Evolutionary conservation across 768 basidiomycete genomes (phyloP).

Genomic region (Clathrus columnatus): DNA sequence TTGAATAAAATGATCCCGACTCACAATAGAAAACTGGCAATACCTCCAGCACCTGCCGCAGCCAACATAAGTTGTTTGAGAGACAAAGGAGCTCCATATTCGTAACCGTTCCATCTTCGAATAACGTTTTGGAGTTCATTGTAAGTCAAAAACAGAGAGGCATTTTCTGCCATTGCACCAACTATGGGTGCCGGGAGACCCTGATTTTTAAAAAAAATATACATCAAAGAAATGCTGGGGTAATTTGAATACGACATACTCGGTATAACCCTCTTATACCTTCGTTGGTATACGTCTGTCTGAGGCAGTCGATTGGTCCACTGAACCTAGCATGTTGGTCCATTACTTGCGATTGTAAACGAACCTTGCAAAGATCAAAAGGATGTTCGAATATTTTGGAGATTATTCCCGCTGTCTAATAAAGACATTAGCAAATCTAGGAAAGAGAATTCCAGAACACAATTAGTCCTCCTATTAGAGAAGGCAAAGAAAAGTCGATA

Average conservation of each 20-base stretch:
- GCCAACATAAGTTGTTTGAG: constrained; percentile 68
- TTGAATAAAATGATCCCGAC: too few species aligned
- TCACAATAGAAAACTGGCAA: constrained; percentile 82
- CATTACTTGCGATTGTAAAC: constrained; percentile 85
- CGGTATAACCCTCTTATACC: constrained; percentile 81
- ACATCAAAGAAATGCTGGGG: neutral
- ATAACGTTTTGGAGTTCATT: constrained; percentile 61
- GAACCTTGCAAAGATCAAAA: constrained; percentile 91
- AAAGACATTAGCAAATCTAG: neutral
- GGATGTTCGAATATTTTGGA: constrained; percentile 91
- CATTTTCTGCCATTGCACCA: constrained; percentile 91
- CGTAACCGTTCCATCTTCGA: constrained; percentile 31
- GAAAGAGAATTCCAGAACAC: neutral
- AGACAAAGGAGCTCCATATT: constrained; percentile 35
- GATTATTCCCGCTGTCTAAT: constrained; percentile 74
- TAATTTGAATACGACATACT: constrained; percentile 37
- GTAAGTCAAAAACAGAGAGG: constrained; percentile 80
- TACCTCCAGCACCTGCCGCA: constrained; percentile 78
- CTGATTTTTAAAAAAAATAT: too few species aligned
- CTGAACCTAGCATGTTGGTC: constrained; percentile 61
- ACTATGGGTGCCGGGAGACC: constrained; percentile 86
- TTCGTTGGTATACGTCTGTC: constrained; percentile 71
- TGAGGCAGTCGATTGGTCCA: constrained; percentile 83
- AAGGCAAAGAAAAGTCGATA: neutral
- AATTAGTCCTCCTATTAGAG: neutral